Conservation (phyloP, 2,329 filamentous ascomycete species). For the Ceratocystis papillata region DNA sequence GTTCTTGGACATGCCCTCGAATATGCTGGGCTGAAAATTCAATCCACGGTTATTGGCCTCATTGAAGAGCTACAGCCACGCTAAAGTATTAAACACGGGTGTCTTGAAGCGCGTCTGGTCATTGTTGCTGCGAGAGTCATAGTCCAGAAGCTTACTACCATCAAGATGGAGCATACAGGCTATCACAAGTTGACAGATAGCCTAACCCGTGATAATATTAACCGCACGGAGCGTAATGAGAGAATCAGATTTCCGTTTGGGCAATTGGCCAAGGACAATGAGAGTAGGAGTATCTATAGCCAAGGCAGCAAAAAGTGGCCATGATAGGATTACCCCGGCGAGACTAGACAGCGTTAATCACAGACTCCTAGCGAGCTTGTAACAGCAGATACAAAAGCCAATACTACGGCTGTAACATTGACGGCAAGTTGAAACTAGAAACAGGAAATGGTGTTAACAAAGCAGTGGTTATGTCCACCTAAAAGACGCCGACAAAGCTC, state of each 20-base stretch:
- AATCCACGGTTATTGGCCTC: constrained; percentile 72
- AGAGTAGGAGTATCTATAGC: constrained; percentile 32
- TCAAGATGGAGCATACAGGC: constrained; percentile 52
- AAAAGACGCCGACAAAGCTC: constrained; percentile 21
- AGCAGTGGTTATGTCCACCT: neutral
- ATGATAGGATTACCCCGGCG: constrained; percentile 56
- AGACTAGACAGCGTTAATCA: constrained; percentile 50
- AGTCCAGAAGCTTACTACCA: constrained; percentile 45
- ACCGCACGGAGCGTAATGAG: constrained; percentile 61
- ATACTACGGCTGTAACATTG: constrained; percentile 50
- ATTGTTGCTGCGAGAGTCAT: constrained; percentile 34
- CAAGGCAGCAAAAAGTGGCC: constrained; percentile 49
- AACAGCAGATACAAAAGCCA: constrained; percentile 50
- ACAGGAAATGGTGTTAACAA: neutral
- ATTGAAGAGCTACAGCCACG: constrained; percentile 72
- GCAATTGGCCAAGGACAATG: constrained; percentile 35
- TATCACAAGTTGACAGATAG: constrained; percentile 49
- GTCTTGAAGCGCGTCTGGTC: constrained; percentile 42
- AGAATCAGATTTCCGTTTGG: constrained; percentile 53
- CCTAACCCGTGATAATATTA: constrained; percentile 55
- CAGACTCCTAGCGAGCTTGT: constrained; percentile 35
- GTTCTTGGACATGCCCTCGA: constrained; percentile 69
- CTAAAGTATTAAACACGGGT: constrained; percentile 58
- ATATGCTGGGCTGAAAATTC: constrained; percentile 80
- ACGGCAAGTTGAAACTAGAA: constrained; percentile 49